Percentiles rank a stretch among this genome's conserved stretches.
Evolutionary conservation across 768 basidiomycete species (phyloP).

Genomic region (Podaxis sp.): DNA sequence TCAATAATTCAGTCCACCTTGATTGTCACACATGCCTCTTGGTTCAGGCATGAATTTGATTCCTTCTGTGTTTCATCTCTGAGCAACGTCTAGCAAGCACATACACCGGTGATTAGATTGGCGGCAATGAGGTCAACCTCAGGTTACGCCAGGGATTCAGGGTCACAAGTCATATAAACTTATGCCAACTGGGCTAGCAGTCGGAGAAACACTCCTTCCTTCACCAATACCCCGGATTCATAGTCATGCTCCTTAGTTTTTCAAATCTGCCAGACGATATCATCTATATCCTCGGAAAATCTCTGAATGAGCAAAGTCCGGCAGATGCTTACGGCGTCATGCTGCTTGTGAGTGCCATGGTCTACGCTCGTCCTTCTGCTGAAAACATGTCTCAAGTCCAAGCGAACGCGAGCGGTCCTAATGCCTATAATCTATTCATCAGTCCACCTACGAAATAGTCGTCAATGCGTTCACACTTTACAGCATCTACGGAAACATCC

Average conservation of each 20-base stretch:
- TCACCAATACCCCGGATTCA: background rate
- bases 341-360: constrained; percentile 1
- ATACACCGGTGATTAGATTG: background rate
- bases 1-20: no score
- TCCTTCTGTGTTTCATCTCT: no score
- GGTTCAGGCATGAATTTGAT: background rate
- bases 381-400: background rate
- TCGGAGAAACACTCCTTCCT: background rate
- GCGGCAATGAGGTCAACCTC: background rate
- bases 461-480: constrained; percentile 5
- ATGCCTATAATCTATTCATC: constrained; percentile 10
- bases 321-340: constrained; percentile 1
- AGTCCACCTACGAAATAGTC: constrained; percentile 2
- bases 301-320: background rate
- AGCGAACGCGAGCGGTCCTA: background rate
- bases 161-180: background rate
- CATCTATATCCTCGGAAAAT: constrained; percentile 6
- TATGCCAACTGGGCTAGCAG: background rate
- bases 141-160: background rate
- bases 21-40: background rate
- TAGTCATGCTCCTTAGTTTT: background rate
- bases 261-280: constrained; percentile 5
- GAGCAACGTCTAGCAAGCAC: no score
- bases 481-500: background rate
- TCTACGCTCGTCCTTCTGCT: background rate